A percentile compares a stretch with the other conserved stretches of the same genome.
These are phyloP conservation scores for Leucoagaricus sp. DNA, from an alignment of 1,284 basidiomycete species.

Conservation along the genomic window DNA sequence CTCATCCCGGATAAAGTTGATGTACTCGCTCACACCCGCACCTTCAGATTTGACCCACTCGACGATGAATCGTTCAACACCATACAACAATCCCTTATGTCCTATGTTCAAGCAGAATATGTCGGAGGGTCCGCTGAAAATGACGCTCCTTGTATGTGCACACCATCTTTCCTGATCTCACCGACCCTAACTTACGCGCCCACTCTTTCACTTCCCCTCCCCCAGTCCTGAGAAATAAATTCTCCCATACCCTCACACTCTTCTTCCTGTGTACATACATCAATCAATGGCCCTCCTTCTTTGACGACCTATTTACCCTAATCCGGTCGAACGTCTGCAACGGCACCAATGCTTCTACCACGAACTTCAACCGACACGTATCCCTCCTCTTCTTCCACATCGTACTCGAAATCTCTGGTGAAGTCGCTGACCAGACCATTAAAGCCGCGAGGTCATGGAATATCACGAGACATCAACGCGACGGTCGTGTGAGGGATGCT, in stretches of 20 bases:
- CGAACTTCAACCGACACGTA: slow-evolving; percentile 76
- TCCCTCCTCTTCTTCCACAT: slow-evolving; percentile 87
- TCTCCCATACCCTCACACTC: slow-evolving; percentile 94
- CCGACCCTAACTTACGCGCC: slow-evolving; percentile 13
- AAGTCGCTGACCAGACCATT: slow-evolving; percentile 90
- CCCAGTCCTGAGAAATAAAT: slow-evolving; percentile 92
- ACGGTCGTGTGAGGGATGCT: slow-evolving; percentile 85
- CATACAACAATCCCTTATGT: slow-evolving; percentile 68
- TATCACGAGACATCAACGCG: slow-evolving; percentile 71
- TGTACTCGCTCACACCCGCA: slow-evolving; percentile 12
- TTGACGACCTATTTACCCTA: slow-evolving; percentile 76
- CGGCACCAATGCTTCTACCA: slow-evolving; percentile 37
- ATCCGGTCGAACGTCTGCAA: slow-evolving; percentile 51
- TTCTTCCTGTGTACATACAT: slow-evolving; percentile 92
- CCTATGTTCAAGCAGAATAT: slow-evolving; percentile 82
- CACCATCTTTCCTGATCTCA: background rate
- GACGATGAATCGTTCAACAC: slow-evolving; percentile 70
- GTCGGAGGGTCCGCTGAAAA: slow-evolving; percentile 75
- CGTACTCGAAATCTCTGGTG: slow-evolving; percentile 88
- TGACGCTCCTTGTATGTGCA: slow-evolving; percentile 66
- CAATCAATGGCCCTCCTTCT: slow-evolving; percentile 82
- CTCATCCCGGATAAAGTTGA: background rate
- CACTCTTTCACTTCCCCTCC: slow-evolving; percentile 7
- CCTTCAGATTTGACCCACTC: slow-evolving; percentile 64
- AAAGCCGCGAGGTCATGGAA: slow-evolving; percentile 80